Evolutionary conservation across 2,329 filamentous ascomycete species (phyloP).

Genomic region (Tolypocladium ophioglossoides): DNA sequence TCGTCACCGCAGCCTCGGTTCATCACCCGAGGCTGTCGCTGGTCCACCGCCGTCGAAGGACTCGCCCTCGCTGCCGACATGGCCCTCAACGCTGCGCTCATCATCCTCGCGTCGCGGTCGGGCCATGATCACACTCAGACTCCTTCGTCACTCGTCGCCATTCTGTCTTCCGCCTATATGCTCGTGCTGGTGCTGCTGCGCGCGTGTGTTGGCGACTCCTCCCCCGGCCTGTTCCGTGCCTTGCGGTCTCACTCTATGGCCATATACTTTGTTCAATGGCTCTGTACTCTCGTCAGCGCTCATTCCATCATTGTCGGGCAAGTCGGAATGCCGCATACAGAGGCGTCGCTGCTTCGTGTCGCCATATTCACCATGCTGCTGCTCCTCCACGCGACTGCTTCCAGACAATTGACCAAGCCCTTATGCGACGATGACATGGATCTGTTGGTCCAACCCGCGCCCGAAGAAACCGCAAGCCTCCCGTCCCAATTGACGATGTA

Average conservation of each 20-base stretch:
- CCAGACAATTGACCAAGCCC: background rate
- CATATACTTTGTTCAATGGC: background rate
- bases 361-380: background rate
- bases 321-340: background rate
- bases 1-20: background rate
- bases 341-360: background rate
- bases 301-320: background rate
- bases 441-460: background rate
- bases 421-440: background rate
- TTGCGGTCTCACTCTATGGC: background rate
- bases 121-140: background rate
- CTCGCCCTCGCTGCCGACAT: background rate
- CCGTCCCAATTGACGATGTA: background rate
- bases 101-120: background rate
- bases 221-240: background rate
- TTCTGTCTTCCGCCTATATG: background rate
- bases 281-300: background rate
- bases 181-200: background rate
- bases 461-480: background rate
- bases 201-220: background rate
- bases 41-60: background rate
- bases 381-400: background rate
- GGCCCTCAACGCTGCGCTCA: background rate
- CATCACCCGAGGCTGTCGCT: background rate
- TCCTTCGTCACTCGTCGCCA: background rate